phyloP scores from a whole-genome alignment of 2,329 filamentous ascomycete genomes.

The Talaromyces piceae region DNA sequence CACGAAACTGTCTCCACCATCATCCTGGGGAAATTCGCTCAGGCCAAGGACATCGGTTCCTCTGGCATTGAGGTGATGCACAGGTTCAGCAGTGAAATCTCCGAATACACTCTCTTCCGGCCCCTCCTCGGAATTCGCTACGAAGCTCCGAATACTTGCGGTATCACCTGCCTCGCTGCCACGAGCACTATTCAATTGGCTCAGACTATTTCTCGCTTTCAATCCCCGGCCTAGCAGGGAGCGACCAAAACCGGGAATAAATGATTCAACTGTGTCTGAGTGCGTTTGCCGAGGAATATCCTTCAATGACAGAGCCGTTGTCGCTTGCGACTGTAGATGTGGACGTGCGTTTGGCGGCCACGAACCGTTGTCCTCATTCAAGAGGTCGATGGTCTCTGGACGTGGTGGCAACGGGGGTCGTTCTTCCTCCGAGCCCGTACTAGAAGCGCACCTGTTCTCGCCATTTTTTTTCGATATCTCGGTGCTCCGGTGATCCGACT shows the following conservation, averaged over 20 bases:
- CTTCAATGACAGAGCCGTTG: conserved; percentile 74
- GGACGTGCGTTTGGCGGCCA: conserved; percentile 25
- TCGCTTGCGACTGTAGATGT: conserved; percentile 56
- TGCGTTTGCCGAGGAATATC: conserved; percentile 72
- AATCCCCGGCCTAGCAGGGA: conserved; percentile 21
- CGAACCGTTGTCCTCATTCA: conserved; percentile 25
- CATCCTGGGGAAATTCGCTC: conserved; percentile 35
- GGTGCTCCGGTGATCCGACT: conserved; percentile 7
- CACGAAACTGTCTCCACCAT: conserved; percentile 59
- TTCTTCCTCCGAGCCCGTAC: conserved; percentile 24
- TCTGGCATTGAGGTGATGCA: conserved; percentile 33
- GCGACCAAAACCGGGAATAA: conserved; percentile 39
- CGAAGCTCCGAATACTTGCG: conserved; percentile 44
- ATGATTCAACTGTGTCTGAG: conserved; percentile 61
- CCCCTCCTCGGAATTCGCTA: conserved; percentile 51
- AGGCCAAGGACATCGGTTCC: conserved; percentile 26
- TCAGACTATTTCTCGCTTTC: conserved; percentile 30
- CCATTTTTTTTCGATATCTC: conserved; percentile 13
- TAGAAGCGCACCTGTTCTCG: conserved; percentile 12
- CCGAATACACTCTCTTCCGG: conserved; percentile 78
- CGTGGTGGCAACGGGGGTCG: conserved; percentile 42
- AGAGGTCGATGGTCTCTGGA: conserved; percentile 31
- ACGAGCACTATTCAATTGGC: conserved; percentile 38
- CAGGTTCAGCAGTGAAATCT: conserved; percentile 51
- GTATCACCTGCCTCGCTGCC: conserved; percentile 46